A percentile compares a stretch with the other conserved stretches of the same genome.
These are phyloP conservation scores for Cercophora newfieldiana DNA, from an alignment of 495 filamentous ascomycete genomes.

Conservation along the genomic window DNA sequence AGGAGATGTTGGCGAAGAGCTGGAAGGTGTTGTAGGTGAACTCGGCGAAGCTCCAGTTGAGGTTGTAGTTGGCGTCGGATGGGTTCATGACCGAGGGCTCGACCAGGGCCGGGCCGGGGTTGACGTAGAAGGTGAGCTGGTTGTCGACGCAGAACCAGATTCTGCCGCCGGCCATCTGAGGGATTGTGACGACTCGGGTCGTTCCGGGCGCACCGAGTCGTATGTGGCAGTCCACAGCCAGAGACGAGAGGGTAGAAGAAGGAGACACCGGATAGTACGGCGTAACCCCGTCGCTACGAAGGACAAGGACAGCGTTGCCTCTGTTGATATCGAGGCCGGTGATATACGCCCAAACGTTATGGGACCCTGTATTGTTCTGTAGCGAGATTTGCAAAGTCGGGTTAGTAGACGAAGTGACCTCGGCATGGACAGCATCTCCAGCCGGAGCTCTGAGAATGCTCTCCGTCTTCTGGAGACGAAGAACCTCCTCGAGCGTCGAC, in stretches of 20 bases:
- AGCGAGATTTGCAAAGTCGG: constrained; percentile 57
- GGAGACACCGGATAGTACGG: constrained; percentile 39
- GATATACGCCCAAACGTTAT: constrained; percentile 67
- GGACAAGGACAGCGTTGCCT: constrained; percentile 58
- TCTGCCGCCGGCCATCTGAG: constrained; percentile 65
- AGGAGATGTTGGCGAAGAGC: constrained; percentile 73
- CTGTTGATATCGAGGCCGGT: constrained; percentile 65
- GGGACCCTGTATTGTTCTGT: constrained; percentile 62
- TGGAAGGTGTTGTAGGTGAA: constrained; percentile 69
- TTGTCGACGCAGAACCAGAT: constrained; percentile 66
- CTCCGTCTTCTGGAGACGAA: constrained; percentile 23
- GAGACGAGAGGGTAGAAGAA: constrained; percentile 28
- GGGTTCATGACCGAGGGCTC: constrained; percentile 69
- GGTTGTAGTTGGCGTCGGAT: constrained; percentile 63
- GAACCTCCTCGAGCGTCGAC: constrained; percentile 30
- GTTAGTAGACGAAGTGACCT: constrained; percentile 39
- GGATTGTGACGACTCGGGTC: constrained; percentile 61
- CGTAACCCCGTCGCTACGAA: constrained; percentile 56
- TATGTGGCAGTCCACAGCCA: constrained; percentile 61
- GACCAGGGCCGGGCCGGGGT: constrained; percentile 67
- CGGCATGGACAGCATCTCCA: neutral
- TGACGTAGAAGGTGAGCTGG: constrained; percentile 68
- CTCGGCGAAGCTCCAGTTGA: constrained; percentile 69
- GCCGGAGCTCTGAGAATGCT: constrained; percentile 22
- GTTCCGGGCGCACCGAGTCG: constrained; percentile 59